phyloP scores from a whole-genome alignment of 768 basidiomycete species.

The Tylopilus vinaceipallidus region DNA sequence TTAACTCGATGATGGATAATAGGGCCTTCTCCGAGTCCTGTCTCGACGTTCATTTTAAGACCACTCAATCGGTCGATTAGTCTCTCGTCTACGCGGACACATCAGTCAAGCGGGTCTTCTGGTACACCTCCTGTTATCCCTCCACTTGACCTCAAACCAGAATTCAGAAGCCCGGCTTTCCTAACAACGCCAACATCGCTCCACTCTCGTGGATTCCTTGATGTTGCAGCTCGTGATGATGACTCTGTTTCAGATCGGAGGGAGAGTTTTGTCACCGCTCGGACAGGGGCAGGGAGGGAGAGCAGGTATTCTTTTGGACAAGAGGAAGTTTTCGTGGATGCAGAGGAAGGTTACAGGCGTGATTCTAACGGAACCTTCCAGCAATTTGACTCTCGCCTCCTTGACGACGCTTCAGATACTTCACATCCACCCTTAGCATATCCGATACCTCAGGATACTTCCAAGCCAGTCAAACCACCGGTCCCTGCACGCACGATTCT shows the following conservation, averaged over 20 bases:
- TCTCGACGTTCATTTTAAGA: slow-evolving; percentile 59
- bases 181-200: slow-evolving; percentile 28
- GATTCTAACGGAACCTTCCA: slow-evolving; percentile 26
- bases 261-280: slow-evolving; percentile 57
- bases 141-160: slow-evolving; percentile 56
- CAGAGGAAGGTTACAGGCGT: slow-evolving; percentile 25
- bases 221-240: slow-evolving; percentile 31
- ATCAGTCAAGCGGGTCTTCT: slow-evolving; percentile 43
- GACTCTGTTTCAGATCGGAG: slow-evolving; percentile 50
- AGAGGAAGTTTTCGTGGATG: slow-evolving; percentile 28
- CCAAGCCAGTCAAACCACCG: slow-evolving; percentile 20
- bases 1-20: slow-evolving; percentile 4
- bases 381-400: slow-evolving; percentile 15
- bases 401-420: slow-evolving; percentile 11
- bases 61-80: slow-evolving; percentile 66
- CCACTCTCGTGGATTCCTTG: slow-evolving; percentile 20
- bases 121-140: slow-evolving; percentile 50
- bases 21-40: slow-evolving; percentile 46
- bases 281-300: slow-evolving; percentile 26
- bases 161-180: slow-evolving; percentile 41
- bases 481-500: slow-evolving; percentile 15
- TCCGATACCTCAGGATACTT: not conserved
- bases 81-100: slow-evolving; percentile 59
- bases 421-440: slow-evolving; percentile 1
- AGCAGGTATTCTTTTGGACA: slow-evolving; percentile 31